Evolutionary conservation across 2,329 filamentous ascomycete genomes (phyloP).

Genomic region (Cyanodermella asteris): DNA sequence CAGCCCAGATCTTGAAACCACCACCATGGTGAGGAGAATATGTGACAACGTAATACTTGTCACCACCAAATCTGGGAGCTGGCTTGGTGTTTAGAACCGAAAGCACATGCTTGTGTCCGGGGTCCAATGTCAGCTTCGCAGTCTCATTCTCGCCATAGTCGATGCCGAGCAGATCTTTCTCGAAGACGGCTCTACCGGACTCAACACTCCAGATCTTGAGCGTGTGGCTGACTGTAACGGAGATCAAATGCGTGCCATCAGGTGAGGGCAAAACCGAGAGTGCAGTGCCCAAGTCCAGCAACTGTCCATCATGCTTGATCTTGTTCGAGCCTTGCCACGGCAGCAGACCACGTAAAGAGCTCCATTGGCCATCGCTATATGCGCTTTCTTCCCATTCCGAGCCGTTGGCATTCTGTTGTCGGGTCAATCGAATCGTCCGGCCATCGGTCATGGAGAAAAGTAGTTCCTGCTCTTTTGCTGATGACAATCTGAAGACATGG

Average conservation of each 20-base stretch:
- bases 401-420: constrained; percentile 29
- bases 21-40: constrained; percentile 75
- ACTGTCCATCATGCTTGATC: constrained; percentile 19
- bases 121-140: constrained; percentile 56
- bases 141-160: constrained; percentile 43
- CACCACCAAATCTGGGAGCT: constrained; percentile 22
- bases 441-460: constrained; percentile 65
- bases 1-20: constrained; percentile 86
- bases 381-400: constrained; percentile 23
- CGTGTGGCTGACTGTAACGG: constrained; percentile 72
- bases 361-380: constrained; percentile 26
- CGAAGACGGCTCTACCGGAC: constrained; percentile 56
- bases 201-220: constrained; percentile 74
- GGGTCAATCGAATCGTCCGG: constrained; percentile 48
- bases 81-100: constrained; percentile 41
- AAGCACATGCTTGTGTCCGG: constrained; percentile 55
- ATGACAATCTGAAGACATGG: constrained; percentile 58
- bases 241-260: constrained; percentile 37
- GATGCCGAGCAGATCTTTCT: constrained; percentile 55
- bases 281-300: constrained; percentile 20
- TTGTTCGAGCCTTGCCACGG: constrained; percentile 21
- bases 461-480: constrained; percentile 49
- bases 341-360: constrained; percentile 25
- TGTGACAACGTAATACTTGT: constrained; percentile 45
- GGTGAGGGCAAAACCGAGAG: constrained; percentile 23